Base-by-base conservation (phyloP, 2,329 filamentous ascomycete species). In the Clonostachys solani region DNA sequence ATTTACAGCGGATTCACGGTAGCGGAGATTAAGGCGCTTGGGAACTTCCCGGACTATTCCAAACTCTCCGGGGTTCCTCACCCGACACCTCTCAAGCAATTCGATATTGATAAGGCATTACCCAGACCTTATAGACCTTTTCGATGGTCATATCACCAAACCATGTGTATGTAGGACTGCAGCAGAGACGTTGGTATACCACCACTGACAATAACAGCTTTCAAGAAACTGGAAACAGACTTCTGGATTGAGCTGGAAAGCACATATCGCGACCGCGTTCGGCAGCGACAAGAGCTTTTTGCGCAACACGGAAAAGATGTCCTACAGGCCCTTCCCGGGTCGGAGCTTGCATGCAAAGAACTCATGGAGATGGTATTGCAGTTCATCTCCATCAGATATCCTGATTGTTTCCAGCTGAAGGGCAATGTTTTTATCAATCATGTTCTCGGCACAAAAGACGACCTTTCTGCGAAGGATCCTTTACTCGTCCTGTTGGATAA, bases 241-340 rank as follows among this genome's bases (percentile, higher is more conserved):
- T 95, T 86, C 80, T 95, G 90, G 90, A 72, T 95, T n/a, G 90
- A 95, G 65, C 75, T 95, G 3, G 89, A 94, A 54, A 84, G 73
- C 44, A 87, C 80, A 4, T 95, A 95, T 61, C 68, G 67, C 42
- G 57, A 74, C 2, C 80, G 86, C 18, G 84, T 95, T 53, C 73
- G 74, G 6, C 81, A 92, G 60, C 85, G 90, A 16, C 77, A 83
- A 57, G 69, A 66, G 0, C 74, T 95, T 0, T 86, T 83, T 58
- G 69, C 68, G 12, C 68, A 83, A 49, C 74, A 92, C 52, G 82
- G 86, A 3, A 72, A 73, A 10, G 66, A 71, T 5, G 81, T 95
- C 2, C 74, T 94, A 2, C 77, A 86, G 47, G 74, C 75, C 33
- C 72, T 92, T 1, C 87, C 88, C 0, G 89, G 89, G 2, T 86